Evolutionary conservation across 495 filamentous ascomycete species (phyloP).

Genomic region (Parachaetomium inaequale): DNA sequence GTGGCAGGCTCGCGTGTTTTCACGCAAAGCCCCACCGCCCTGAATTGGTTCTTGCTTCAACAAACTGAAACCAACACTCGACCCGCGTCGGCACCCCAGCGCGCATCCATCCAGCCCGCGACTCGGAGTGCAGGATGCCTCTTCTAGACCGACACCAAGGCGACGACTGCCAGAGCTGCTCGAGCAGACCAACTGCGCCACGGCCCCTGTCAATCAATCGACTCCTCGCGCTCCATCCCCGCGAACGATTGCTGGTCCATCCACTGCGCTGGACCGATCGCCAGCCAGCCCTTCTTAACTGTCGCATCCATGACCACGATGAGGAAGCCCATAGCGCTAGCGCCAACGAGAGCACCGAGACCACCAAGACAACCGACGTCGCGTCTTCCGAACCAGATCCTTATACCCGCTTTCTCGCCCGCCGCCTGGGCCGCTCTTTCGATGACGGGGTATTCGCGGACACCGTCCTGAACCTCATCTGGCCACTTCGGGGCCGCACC

Average conservation of each 20-base stretch:
- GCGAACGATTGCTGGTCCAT: conserved; percentile 2
- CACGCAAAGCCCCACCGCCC: too few species aligned
- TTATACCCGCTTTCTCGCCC: not conserved
- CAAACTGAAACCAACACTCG: too few species aligned
- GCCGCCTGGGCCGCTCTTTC: not conserved
- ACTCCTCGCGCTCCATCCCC: not conserved
- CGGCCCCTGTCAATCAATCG: not conserved
- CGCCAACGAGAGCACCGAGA: not conserved
- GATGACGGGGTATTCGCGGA: not conserved
- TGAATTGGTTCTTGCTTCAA: too few species aligned
- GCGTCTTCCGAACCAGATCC: not conserved
- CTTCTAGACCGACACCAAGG: not conserved
- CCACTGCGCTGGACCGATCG: conserved; percentile 1
- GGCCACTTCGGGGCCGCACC: not conserved
- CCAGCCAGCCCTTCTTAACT: not conserved
- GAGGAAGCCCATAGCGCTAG: not conserved
- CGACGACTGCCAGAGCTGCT: not conserved
- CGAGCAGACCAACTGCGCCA: not conserved
- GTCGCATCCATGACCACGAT: not conserved
- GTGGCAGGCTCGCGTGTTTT: too few species aligned
- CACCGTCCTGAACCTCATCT: not conserved
- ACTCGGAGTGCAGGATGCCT: not conserved
- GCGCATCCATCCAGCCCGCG: not conserved
- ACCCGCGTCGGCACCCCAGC: too few species aligned
- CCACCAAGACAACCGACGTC: not conserved